Percentiles rank a stretch among this genome's conserved stretches.
Conservation (phyloP, 2,329 filamentous ascomycete species). For the Exophiala sp. region DNA sequence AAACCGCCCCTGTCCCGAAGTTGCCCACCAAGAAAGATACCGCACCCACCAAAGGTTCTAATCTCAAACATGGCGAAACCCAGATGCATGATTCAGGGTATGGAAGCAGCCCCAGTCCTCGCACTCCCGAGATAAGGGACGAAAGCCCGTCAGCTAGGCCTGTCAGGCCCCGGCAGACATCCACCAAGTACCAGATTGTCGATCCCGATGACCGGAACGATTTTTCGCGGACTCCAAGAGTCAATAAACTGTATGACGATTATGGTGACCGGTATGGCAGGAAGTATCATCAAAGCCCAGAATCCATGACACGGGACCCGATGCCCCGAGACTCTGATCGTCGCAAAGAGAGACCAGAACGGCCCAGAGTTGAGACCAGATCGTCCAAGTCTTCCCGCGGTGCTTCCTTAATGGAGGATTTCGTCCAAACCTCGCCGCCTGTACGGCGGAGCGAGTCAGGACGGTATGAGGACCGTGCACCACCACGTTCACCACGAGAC, state of each 20-base stretch:
- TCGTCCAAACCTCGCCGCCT: constrained; percentile 6
- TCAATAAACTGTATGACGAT: constrained; percentile 16
- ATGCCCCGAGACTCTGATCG: constrained; percentile 16
- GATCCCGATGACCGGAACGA: constrained; percentile 22
- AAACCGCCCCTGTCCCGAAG: constrained; percentile 31
- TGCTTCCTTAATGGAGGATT: constrained; percentile 16
- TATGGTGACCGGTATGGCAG: constrained; percentile 9
- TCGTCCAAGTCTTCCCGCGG: constrained; percentile 17
- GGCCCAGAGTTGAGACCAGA: constrained; percentile 18
- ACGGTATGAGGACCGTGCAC: constrained; percentile 15
- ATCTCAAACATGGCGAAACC: constrained; percentile 34
- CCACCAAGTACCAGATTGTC: constrained; percentile 25
- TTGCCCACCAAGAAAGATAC: constrained; percentile 30
- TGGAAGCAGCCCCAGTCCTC: constrained; percentile 37
- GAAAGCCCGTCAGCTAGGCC: constrained; percentile 28
- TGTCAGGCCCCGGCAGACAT: constrained; percentile 12
- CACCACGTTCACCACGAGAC: constrained; percentile 22
- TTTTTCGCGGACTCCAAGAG: constrained; percentile 8
- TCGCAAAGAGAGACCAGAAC: constrained; percentile 20
- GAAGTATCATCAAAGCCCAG: constrained; percentile 20
- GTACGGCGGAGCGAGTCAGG: constrained; percentile 19
- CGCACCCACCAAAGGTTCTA: constrained; percentile 34
- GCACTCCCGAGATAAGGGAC: constrained; percentile 38
- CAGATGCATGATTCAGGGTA: constrained; percentile 40
- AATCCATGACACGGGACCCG: constrained; percentile 13